Percentiles rank a stretch among this genome's conserved stretches.
phyloP scores from a whole-genome alignment of 306 rosid species.

The Cyamopsis tetragonoloba region DNA sequence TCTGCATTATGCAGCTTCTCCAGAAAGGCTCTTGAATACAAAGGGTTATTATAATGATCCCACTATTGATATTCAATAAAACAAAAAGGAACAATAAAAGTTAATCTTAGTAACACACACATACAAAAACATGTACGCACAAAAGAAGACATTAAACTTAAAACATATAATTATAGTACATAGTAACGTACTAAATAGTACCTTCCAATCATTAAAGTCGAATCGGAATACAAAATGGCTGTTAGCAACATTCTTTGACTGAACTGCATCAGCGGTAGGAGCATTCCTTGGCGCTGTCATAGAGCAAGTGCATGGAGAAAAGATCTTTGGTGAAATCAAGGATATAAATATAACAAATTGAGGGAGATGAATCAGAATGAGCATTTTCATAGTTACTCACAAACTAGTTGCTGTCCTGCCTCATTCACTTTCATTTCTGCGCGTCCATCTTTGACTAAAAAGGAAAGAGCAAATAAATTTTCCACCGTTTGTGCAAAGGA shows the following conservation, averaged over 20 bases:
- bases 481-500: conserved; percentile 54
- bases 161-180: neutral
- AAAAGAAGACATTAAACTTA: neutral
- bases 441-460: conserved; percentile 52
- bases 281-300: conserved; percentile 52
- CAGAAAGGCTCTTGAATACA: neutral
- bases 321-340: neutral
- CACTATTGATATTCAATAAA: neutral
- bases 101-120: neutral
- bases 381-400: conserved; percentile 33
- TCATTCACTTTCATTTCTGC: conserved; percentile 42
- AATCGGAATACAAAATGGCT: conserved; percentile 49
- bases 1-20: neutral
- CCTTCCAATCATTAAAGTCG: conserved; percentile 56
- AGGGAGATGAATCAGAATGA: neutral
- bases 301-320: neutral
- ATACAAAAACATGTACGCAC: neutral
- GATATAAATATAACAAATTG: neutral
- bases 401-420: conserved; percentile 40
- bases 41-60: neutral
- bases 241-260: conserved; percentile 33
- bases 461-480: conserved; percentile 49
- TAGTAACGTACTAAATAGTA: neutral
- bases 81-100: neutral
- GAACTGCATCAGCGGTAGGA: conserved; percentile 37